Percentiles rank a stretch among this genome's conserved stretches.
Conservation (phyloP, 306 rosid genomes). For the Trifolium dubium region DNA sequence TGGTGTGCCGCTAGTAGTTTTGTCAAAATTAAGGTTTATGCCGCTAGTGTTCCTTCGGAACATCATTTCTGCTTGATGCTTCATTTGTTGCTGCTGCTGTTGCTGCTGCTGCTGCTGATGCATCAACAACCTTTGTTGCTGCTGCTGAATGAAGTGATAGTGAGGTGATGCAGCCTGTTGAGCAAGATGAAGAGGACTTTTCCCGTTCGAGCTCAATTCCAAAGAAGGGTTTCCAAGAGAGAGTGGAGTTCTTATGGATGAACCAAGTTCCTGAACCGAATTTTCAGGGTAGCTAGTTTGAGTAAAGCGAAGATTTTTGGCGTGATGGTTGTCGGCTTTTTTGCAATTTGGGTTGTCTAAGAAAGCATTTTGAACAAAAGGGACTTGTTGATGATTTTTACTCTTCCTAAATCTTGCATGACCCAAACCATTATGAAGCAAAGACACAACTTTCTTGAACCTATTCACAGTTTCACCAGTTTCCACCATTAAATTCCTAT, state of each 20-base stretch:
- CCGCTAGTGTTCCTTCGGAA: slow-evolving; percentile 77
- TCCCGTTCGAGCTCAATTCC: slow-evolving; percentile 74
- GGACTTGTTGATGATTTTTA: slow-evolving; percentile 54
- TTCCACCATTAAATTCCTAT: slow-evolving; percentile 65
- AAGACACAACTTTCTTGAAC: slow-evolving; percentile 89
- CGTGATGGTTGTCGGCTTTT: slow-evolving; percentile 41
- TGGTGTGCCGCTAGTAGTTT: slow-evolving; percentile 89
- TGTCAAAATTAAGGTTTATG: slow-evolving; percentile 83
- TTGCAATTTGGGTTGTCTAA: slow-evolving; percentile 70
- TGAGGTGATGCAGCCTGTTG: slow-evolving; percentile 60
- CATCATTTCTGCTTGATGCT: slow-evolving; percentile 79
- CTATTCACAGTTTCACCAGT: slow-evolving; percentile 82
- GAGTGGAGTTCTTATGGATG: slow-evolving; percentile 51
- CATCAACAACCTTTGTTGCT: slow-evolving; percentile 66
- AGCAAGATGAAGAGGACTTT: slow-evolving; percentile 63
- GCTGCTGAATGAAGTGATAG: slow-evolving; percentile 73
- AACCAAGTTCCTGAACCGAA: slow-evolving; percentile 62
- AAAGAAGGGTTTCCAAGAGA: slow-evolving; percentile 66
- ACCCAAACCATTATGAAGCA: slow-evolving; percentile 73
- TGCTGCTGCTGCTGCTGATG: slow-evolving; percentile 56
- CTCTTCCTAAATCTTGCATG: slow-evolving; percentile 86
- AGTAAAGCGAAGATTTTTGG: slow-evolving; percentile 53
- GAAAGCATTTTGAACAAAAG: slow-evolving; percentile 65
- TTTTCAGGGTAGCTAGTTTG: slow-evolving; percentile 56
- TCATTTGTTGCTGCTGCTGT: slow-evolving; percentile 57